A percentile compares a stretch with the other conserved stretches of the same genome.
These are phyloP conservation scores for Xylaria sp. DNA, from an alignment of 2,329 filamentous ascomycete genomes.

Conservation along the genomic window DNA sequence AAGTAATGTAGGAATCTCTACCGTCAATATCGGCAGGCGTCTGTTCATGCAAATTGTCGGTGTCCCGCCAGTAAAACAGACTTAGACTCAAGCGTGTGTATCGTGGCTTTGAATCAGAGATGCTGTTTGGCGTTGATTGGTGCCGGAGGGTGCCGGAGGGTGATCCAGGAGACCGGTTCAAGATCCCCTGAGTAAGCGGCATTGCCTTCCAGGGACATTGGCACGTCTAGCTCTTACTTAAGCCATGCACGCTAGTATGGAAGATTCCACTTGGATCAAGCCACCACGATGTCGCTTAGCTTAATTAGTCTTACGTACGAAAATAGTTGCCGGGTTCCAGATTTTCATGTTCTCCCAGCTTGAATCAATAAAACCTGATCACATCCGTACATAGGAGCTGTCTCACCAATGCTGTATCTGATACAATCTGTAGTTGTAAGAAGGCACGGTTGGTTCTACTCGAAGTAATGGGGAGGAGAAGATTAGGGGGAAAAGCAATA, in stretches of 20 bases:
- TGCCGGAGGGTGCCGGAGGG: slow-evolving; percentile 16
- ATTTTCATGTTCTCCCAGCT: neutral
- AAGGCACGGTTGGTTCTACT: neutral
- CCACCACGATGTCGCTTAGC: neutral
- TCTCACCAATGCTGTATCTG: neutral
- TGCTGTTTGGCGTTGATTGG: neutral
- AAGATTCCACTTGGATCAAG: neutral
- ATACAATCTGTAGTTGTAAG: neutral
- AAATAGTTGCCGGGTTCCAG: neutral
- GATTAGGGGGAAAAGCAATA: neutral
- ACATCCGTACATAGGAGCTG: neutral
- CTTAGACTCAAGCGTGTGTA: neutral
- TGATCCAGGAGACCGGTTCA: slow-evolving; percentile 29
- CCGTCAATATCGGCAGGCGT: neutral
- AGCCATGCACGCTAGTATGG: neutral
- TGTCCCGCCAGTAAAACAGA: neutral
- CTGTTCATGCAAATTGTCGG: neutral
- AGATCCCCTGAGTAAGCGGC: slow-evolving; percentile 14
- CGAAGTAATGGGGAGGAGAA: neutral
- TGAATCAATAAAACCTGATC: neutral
- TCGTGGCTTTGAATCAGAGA: neutral
- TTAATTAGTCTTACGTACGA: neutral
- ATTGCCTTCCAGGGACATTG: slow-evolving; percentile 3
- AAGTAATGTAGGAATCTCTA: neutral
- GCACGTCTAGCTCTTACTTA: neutral